Evolutionary conservation across 1,139 yeast genomes (phyloP).

Genomic region (Suhomyces kunorum): DNA sequence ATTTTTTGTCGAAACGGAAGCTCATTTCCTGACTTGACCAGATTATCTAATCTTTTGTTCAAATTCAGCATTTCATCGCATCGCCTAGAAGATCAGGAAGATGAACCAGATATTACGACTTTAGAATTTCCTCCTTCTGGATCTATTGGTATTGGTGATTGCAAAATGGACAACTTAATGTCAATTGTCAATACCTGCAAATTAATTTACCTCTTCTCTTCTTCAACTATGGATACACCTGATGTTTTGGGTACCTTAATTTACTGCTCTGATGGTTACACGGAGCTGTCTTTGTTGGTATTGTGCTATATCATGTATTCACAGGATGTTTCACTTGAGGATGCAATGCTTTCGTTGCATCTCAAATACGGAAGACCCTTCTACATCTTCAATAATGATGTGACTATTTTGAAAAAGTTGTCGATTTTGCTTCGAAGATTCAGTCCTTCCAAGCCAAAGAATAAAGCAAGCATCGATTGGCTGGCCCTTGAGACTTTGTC

Average conservation of each 20-base stretch:
- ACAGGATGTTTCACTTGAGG: constrained; percentile 49
- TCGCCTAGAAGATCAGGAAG: constrained; percentile 20
- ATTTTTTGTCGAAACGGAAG: constrained; percentile 57
- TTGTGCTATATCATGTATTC: constrained; percentile 72
- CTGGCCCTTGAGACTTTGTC: constrained; percentile 32
- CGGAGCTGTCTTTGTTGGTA: constrained; percentile 78
- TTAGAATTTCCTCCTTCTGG: constrained; percentile 85
- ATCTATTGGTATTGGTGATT: constrained; percentile 70
- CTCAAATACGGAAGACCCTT: constrained; percentile 70
- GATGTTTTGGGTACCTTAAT: constrained; percentile 47
- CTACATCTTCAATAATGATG: constrained; percentile 78
- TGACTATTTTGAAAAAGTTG: constrained; percentile 60
- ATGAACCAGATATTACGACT: constrained; percentile 32
- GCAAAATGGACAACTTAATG: constrained; percentile 55
- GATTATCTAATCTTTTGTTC: constrained; percentile 39
- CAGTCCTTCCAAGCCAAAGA: constrained; percentile 47
- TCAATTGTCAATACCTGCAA: constrained; percentile 66
- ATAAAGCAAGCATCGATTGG: constrained; percentile 20
- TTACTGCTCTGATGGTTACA: constrained; percentile 89
- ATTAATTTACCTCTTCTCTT: constrained; percentile 47
- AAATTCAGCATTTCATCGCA: constrained; percentile 32
- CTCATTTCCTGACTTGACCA: constrained; percentile 48
- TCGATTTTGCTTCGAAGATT: constrained; percentile 58
- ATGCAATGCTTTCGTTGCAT: constrained; percentile 63
- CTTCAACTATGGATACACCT: constrained; percentile 27